These are phyloP conservation scores for Mesembryanthemum crystallinum DNA, from an alignment of 148 eudicot genomes.

Conservation along the genomic window DNA sequence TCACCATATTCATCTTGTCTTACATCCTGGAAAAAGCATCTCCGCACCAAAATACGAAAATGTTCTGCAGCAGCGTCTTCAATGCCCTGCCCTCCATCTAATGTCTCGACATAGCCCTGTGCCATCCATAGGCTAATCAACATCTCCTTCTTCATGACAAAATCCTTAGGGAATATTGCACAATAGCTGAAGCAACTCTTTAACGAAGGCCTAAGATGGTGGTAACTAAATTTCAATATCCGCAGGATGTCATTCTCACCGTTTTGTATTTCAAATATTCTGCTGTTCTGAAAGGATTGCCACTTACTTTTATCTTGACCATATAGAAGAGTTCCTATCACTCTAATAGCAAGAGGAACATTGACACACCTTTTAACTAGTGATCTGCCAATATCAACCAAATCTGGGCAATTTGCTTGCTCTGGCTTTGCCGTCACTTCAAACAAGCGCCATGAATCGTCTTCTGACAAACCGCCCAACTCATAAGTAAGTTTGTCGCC, in stretches of 20 bases:
- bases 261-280: background rate
- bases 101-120: background rate
- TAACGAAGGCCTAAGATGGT: conserved; percentile 18
- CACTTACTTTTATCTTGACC: background rate
- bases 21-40: conserved; percentile 6
- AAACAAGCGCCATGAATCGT: background rate
- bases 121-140: conserved; percentile 7
- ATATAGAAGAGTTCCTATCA: conserved; percentile 13
- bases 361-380: conserved; percentile 21
- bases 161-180: background rate
- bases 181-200: conserved; percentile 34
- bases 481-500: no score
- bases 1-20: background rate
- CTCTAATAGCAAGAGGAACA: conserved; percentile 22
- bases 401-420: background rate
- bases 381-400: conserved; percentile 6
- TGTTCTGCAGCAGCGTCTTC: background rate
- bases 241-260: background rate
- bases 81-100: background rate
- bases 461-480: no score
- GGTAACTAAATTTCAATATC: conserved; percentile 27
- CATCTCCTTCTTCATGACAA: background rate
- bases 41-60: background rate
- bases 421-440: background rate
- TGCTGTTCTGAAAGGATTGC: conserved; percentile 7